Evolutionary conservation across 2,329 filamentous ascomycete genomes (phyloP).

Genomic region (Monilinia fructicola): DNA sequence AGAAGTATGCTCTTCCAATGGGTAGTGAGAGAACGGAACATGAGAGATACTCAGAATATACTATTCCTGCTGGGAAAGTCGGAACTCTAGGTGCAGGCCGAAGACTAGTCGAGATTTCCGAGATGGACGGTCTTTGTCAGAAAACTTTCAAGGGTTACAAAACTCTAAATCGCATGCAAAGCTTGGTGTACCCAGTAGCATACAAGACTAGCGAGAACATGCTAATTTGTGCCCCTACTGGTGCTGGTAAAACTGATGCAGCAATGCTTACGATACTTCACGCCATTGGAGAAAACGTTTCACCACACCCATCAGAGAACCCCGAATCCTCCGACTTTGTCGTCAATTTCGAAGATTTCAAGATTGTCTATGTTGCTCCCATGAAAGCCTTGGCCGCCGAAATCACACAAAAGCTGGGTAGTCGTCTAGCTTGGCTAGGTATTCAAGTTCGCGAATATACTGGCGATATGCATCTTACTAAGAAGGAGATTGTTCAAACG

Average conservation of each 20-base stretch:
- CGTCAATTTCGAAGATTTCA: slow-evolving; percentile 86
- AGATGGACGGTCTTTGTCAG: slow-evolving; percentile 84
- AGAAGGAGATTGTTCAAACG: slow-evolving; percentile 90
- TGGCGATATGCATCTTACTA: slow-evolving; percentile 98
- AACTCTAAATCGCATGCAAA: slow-evolving; percentile 95
- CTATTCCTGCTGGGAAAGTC: slow-evolving; percentile 77
- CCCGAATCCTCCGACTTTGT: slow-evolving; percentile 73
- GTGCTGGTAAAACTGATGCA: slow-evolving; percentile 97
- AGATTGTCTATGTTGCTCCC: slow-evolving; percentile 96
- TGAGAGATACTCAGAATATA: slow-evolving; percentile 82
- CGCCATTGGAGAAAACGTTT: slow-evolving; percentile 80
- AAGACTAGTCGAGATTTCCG: slow-evolving; percentile 73
- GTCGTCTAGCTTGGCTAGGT: slow-evolving; percentile 88
- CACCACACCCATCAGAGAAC: slow-evolving; percentile 75
- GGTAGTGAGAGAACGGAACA: slow-evolving; percentile 71
- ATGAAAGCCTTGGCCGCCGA: slow-evolving; percentile 99
- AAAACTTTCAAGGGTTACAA: slow-evolving; percentile 96
- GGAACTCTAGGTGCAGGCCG: slow-evolving; percentile 71
- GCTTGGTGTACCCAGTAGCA: slow-evolving; percentile 89
- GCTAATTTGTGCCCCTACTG: slow-evolving; percentile 96
- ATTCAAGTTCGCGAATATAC: slow-evolving; percentile 91
- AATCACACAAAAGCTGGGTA: slow-evolving; percentile 90
- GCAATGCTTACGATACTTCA: slow-evolving; percentile 96
- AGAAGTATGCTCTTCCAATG: slow-evolving; percentile 76
- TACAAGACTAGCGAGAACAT: slow-evolving; percentile 98